Conservation (phyloP, 495 filamentous ascomycete genomes). For the Aspergillus bertholletiae region DNA sequence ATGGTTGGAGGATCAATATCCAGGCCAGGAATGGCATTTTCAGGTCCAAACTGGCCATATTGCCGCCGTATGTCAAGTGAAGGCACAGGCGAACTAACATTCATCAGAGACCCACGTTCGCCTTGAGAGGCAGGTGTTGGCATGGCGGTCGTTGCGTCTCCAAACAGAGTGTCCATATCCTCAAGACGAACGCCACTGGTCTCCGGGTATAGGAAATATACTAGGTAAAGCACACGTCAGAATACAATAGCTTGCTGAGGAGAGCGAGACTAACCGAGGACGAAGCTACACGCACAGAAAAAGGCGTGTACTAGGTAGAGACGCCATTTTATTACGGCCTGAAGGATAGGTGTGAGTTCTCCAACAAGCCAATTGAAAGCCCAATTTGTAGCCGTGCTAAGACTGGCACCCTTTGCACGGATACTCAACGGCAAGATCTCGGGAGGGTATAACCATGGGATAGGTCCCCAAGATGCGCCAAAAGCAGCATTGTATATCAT, state of each 20-base stretch:
- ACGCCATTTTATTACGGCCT: constrained; percentile 87
- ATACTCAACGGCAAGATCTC: constrained; percentile 97
- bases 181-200: constrained; percentile 92
- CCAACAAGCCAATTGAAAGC: constrained; percentile 98
- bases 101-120: constrained; percentile 73
- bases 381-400: constrained; percentile 97
- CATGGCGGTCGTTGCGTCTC: constrained; percentile 79
- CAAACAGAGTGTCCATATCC: constrained; percentile 91
- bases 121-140: constrained; percentile 65
- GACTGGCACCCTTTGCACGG: constrained; percentile 92
- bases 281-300: constrained; percentile 93
- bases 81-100: constrained; percentile 69
- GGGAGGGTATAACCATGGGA: constrained; percentile 96
- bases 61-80: constrained; percentile 68
- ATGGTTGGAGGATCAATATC: constrained; percentile 68
- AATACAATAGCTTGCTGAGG: not conserved
- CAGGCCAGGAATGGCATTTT: constrained; percentile 65
- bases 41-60: constrained; percentile 46
- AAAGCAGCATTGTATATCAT: constrained; percentile 99
- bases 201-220: constrained; percentile 96
- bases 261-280: constrained; percentile 70
- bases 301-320: constrained; percentile 95
- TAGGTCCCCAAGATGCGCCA: constrained; percentile 97
- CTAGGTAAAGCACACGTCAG: constrained; percentile 45
- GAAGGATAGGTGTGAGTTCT: constrained; percentile 87